phyloP scores from a whole-genome alignment of 192 early-diverging fungal genomes.

The Funneliformis geosporum region DNA sequence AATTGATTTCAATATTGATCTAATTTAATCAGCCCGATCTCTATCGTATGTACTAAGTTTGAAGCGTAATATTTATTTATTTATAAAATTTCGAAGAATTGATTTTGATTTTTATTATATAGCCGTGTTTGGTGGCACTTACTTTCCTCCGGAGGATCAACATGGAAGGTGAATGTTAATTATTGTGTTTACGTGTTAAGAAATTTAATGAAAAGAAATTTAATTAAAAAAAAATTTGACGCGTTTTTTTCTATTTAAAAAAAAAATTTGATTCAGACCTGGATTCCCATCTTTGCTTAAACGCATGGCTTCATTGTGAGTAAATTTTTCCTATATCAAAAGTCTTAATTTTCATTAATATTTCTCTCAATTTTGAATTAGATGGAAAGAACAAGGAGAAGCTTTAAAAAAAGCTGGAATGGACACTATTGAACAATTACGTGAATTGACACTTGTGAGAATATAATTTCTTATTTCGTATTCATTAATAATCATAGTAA shows the following conservation, averaged over 20 bases:
- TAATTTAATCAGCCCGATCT: slow-evolving; percentile 29
- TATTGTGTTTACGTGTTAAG: not conserved
- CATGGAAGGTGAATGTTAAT: slow-evolving; percentile 30
- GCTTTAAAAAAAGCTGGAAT: slow-evolving; percentile 39
- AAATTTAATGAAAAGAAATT: not conserved
- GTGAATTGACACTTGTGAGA: slow-evolving; percentile 21
- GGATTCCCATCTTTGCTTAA: slow-evolving; percentile 43
- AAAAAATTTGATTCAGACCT: slow-evolving; percentile 21
- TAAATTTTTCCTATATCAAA: not conserved
- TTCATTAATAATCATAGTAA: not conserved
- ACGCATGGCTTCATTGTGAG: slow-evolving; percentile 34
- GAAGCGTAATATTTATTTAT: not conserved
- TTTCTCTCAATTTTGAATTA: not conserved
- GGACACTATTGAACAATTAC: slow-evolving; percentile 45
- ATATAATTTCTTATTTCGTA: not conserved
- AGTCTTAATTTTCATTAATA: not conserved
- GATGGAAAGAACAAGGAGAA: slow-evolving; percentile 46
- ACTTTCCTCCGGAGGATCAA: slow-evolving; percentile 48
- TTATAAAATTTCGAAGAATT: not conserved
- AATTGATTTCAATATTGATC: not conserved
- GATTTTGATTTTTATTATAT: not conserved
- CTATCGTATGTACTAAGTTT: slow-evolving; percentile 31
- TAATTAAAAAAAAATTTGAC: too few species aligned
- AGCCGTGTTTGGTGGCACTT: slow-evolving; percentile 50
- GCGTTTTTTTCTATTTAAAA: not conserved